Evolutionary conservation across 164 flowering plant species (phyloP).

Genomic region (Chimonanthus praecox): DNA sequence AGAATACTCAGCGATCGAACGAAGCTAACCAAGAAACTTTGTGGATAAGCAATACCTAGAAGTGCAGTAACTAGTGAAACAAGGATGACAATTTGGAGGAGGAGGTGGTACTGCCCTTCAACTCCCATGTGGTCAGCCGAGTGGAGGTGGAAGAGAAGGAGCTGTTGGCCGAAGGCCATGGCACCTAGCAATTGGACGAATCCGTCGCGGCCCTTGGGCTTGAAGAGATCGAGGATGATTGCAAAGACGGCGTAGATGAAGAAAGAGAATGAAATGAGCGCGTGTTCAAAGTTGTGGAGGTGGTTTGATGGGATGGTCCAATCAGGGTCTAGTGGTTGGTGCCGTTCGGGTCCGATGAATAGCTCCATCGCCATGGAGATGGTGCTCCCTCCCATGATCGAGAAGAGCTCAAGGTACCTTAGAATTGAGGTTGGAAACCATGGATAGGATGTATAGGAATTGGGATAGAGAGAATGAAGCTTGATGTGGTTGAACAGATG

Average conservation of each 20-base stretch:
- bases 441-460: conserved; percentile 15
- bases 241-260: conserved; percentile 26
- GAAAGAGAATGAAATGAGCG: conserved; percentile 28
- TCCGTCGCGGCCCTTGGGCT: conserved; percentile 21
- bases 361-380: conserved; percentile 32
- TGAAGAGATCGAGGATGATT: conserved; percentile 25
- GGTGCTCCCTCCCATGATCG: conserved; percentile 21
- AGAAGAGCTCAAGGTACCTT: conserved; percentile 29
- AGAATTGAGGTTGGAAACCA: conserved; percentile 27
- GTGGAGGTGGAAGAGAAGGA: conserved; percentile 62
- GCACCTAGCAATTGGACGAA: conserved; percentile 46
- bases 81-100: conserved; percentile 35
- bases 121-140: conserved; percentile 51
- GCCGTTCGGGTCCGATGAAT: conserved; percentile 26
- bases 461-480: conserved; percentile 20
- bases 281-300: conserved; percentile 40
- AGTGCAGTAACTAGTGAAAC: conserved; percentile 49
- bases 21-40: conserved; percentile 58
- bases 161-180: conserved; percentile 60
- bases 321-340: conserved; percentile 30
- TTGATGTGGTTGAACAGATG: conserved; percentile 38
- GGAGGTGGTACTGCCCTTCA: conserved; percentile 53
- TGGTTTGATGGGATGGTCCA: conserved; percentile 34
- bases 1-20: conserved; percentile 58
- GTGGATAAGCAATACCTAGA: conserved; percentile 38